Conservation (phyloP, 2,329 filamentous ascomycete species). For the Phyllosticta citrichinensis region DNA sequence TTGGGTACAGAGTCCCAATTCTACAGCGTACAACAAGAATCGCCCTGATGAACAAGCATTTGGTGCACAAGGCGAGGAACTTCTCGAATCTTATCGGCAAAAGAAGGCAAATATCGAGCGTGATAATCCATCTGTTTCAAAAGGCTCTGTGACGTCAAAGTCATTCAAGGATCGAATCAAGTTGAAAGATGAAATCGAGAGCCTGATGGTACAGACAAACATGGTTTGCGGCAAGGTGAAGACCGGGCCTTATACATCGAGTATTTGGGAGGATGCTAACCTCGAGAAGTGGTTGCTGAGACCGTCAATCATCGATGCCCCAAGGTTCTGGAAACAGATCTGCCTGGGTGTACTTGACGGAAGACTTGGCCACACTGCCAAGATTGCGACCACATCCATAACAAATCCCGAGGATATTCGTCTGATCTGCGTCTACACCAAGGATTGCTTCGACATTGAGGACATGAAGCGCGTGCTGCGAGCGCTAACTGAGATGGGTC, state of each 20-base stretch:
- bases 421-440: constrained; percentile 70
- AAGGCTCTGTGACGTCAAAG: constrained; percentile 27
- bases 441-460: constrained; percentile 57
- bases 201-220: constrained; percentile 48
- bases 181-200: constrained; percentile 46
- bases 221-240: constrained; percentile 58
- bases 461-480: constrained; percentile 61
- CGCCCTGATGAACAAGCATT: constrained; percentile 38
- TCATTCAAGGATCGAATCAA: constrained; percentile 33
- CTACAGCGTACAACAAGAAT: constrained; percentile 23
- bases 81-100: constrained; percentile 41
- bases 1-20: constrained; percentile 57
- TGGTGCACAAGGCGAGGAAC: constrained; percentile 42
- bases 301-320: constrained; percentile 42
- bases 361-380: constrained; percentile 61
- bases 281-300: constrained; percentile 63
- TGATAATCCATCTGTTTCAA: constrained; percentile 40
- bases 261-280: constrained; percentile 9
- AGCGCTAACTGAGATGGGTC: constrained; percentile 50
- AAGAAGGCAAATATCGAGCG: constrained; percentile 41
- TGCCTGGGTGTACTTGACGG: constrained; percentile 57
- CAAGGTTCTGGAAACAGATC: constrained; percentile 55
- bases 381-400: constrained; percentile 50
- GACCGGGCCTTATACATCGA: not conserved
- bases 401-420: constrained; percentile 33